These are phyloP conservation scores for Glomus cerebriforme DNA, from an alignment of 192 early-diverging fungal genomes.

Conservation along the genomic window DNA sequence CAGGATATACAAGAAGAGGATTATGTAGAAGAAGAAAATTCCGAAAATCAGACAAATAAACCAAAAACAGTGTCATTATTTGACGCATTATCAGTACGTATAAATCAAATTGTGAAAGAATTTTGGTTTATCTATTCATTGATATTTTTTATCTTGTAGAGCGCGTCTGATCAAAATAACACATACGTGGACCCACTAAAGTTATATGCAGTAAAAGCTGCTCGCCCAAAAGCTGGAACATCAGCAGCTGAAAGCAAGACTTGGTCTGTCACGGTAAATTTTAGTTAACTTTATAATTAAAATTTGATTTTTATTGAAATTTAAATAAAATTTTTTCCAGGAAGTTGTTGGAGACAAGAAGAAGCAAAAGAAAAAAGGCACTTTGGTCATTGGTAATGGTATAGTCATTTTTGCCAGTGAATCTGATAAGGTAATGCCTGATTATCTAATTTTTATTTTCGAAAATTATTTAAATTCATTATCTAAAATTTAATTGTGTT, in stretches of 20 bases:
- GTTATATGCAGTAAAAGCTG: conserved; percentile 32
- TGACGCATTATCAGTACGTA: conserved; percentile 31
- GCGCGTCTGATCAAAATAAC: neutral
- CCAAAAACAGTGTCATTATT: conserved; percentile 23
- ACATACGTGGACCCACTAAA: conserved; percentile 36
- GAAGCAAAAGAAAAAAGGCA: conserved; percentile 71
- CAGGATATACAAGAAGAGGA: conserved; percentile 38
- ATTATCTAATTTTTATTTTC: conserved; percentile 9
- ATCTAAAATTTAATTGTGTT: neutral
- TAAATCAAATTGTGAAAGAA: conserved; percentile 20
- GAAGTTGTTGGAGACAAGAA: conserved; percentile 67
- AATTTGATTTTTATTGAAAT: neutral
- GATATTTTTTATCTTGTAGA: neutral
- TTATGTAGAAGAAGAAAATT: conserved; percentile 23
- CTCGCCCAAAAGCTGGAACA: conserved; percentile 17
- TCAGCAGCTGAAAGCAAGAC: conserved; percentile 45
- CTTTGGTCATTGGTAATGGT: conserved; percentile 62
- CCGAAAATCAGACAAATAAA: neutral
- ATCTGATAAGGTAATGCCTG: conserved; percentile 51
- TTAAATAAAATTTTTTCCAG: conserved; percentile 30
- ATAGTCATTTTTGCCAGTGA: conserved; percentile 65
- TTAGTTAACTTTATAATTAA: conserved; percentile 14
- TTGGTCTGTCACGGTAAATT: conserved; percentile 51
- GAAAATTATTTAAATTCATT: conserved; percentile 24
- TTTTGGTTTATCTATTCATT: neutral